Evolutionary conservation across 1,284 basidiomycete genomes (phyloP), one percentile per base, ranked within the genome.

Genomic region (Sanghuangporus baumii): DNA sequence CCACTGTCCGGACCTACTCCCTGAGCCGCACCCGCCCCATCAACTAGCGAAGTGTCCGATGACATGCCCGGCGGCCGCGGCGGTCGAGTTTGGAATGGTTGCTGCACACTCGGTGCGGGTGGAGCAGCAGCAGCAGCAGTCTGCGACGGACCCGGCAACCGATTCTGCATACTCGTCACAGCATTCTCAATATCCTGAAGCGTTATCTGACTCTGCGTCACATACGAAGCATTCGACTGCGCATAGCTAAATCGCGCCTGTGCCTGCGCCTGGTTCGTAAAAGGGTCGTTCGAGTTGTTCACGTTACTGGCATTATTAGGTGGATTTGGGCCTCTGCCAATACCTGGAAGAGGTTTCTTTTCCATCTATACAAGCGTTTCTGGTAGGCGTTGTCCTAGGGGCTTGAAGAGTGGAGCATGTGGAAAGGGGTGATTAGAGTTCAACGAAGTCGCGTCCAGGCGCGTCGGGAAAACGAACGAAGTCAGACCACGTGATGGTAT

Each of bases 131-230:
- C 40, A 26, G 41, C 34, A 34, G 41, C 48, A 43, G 48, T 23
- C 36, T 36, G 43, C 20, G 37, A 37, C 26, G 50, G 20, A 47
- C 20, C 23, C 36, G 62, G 34, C 55, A 50, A 48, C 12, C 50
- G 57, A 31, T 55, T 34, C 46, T 59, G 46, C 56, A 65, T 63
- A 26, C 48, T 48, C 31, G 50, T 14, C 3, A 65, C 59, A 31
- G 61, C 61, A 8, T 62, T 55, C 18, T 65, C 52, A 26, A 65
- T 62, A 37, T 60, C 64, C 18, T 65, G 60, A 51, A 62, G 62
- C 3, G 60, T 59, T 16, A 65, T 55, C n/a, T 59, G 63, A 36
- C 43, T 38, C 12, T 31, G 52, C 23, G 55, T 34, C 16, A n/a
- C 23, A 9, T 61, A 47, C 41, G 61, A 31, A 12, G 61, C 52